Base-by-base conservation (phyloP, 2,329 filamentous ascomycete genomes). In the Myriosclerotinia duriaeana region DNA sequence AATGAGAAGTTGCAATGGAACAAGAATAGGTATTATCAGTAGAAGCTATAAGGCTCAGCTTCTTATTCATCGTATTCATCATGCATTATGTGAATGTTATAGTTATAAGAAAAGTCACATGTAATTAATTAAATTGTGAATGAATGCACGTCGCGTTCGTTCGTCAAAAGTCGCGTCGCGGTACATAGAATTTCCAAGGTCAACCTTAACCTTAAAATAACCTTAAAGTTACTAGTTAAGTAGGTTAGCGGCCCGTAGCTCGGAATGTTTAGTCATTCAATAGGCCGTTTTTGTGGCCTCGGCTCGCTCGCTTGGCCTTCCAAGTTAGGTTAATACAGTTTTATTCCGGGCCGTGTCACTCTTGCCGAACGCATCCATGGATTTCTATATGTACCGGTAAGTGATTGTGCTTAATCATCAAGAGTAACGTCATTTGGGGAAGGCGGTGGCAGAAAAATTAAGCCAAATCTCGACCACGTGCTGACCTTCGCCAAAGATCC, bases 1-100 rank as follows among this genome's bases (percentile, higher is more conserved):
- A 26, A 60, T 67, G 64, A 17, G 75, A 74, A 53, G 74, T 70
- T 52, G 66, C 50, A 53, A 77, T 74, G 6, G 72, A 74, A 60
- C 72, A 75, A 66, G 68, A 70, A 61, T 77, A 77, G 3, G 64
- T 70, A 20, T 71, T 58, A 53, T 53, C 67, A 0, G 76, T 76
- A 4, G 74, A 75, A 17, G 72, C 74, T 58, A 75, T 68, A n/a
- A 76, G 68, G 34, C 52, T 58, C 34, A 71, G 71, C 38, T 36
- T 66, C 66, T 68, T 71, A 46, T 54, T 46, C 20, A 12, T 42
- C 36, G 55, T 44, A 44, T 69, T 71, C 71, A 73, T 74, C 9
- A 44, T 38, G 11, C 6, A 4, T 22, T 20, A 17, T 48, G n/a
- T n/a, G n/a, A n/a, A n/a, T n/a, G n/a, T n/a, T n/a, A n/a, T n/a